These are phyloP conservation scores for Mycena albidolilacea DNA, from an alignment of 768 basidiomycete species.

Conservation along the genomic window DNA sequence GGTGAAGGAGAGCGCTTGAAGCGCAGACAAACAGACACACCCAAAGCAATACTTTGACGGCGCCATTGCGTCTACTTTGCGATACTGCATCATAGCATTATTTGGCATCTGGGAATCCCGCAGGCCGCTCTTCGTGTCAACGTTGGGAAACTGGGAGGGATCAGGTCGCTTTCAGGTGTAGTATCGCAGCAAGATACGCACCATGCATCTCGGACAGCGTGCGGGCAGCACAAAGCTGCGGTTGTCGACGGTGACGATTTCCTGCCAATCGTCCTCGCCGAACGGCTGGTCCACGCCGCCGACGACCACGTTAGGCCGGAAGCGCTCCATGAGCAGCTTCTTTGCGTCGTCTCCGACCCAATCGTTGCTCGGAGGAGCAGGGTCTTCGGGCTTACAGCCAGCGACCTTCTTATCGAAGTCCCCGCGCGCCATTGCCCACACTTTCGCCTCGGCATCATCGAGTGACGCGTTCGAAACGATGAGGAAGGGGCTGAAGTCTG, in stretches of 20 bases:
- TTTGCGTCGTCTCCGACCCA: conserved; percentile 35
- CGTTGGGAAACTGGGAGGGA: conserved; percentile 34
- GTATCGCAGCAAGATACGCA: background rate
- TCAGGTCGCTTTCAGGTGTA: background rate
- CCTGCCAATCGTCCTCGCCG: conserved; percentile 41
- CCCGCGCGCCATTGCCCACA: conserved; percentile 37
- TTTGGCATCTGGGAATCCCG: conserved; percentile 39
- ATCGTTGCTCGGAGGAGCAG: conserved; percentile 12
- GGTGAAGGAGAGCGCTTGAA: background rate
- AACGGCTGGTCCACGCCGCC: conserved; percentile 34
- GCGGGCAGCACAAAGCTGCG: conserved; percentile 28
- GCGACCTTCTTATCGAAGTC: conserved; percentile 14
- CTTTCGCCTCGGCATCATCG: conserved; percentile 35
- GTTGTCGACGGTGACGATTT: conserved; percentile 27
- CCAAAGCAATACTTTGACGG: conserved; percentile 39
- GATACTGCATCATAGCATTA: conserved; percentile 42
- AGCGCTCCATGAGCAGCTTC: conserved; percentile 37
- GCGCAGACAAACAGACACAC: background rate
- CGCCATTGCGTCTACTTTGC: conserved; percentile 28
- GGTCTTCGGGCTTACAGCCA: conserved; percentile 32
- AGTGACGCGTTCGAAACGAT: conserved; percentile 36
- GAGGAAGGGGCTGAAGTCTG: conserved; percentile 37
- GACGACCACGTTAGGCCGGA: conserved; percentile 38
- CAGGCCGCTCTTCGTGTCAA: conserved; percentile 35
- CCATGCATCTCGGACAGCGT: conserved; percentile 39